Conservation (phyloP, 1,284 basidiomycete genomes). For the Puccinia coronata region DNA sequence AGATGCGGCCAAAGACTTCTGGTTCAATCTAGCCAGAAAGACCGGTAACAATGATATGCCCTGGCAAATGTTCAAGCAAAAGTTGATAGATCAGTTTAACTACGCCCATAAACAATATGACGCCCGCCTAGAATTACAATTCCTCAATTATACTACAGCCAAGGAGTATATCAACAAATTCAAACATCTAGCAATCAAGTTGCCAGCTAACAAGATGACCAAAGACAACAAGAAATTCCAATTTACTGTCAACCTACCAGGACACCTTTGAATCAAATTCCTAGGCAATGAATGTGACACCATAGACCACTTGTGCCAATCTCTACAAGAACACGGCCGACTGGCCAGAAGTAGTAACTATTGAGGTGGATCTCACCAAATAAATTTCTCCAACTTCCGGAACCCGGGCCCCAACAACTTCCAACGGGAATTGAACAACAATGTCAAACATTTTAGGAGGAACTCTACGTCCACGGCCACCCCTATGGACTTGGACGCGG, state of each 20-base stretch:
- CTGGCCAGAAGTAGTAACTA: not conserved
- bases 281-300: not conserved
- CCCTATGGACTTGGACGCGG: not conserved
- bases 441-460: not conserved
- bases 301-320: not conserved
- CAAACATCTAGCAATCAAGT: not conserved
- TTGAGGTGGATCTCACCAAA: not conserved
- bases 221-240: not conserved
- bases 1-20: too few relatives aligned
- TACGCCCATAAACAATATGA: constrained; percentile 5
- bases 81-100: not conserved
- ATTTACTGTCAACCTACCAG: not conserved
- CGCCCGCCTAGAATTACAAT: not conserved
- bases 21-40: not conserved
- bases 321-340: not conserved
- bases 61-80: not conserved
- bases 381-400: not conserved
- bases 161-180: constrained; percentile 15
- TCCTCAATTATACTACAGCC: not conserved
- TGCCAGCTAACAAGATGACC: not conserved
- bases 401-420: not conserved
- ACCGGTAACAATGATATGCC: not conserved
- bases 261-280: not conserved
- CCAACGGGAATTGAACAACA: not conserved
- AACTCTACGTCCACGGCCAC: not conserved